These are phyloP conservation scores for Didymellaceae sp. DNA, from an alignment of 2,329 filamentous ascomycete genomes.

Conservation along the genomic window DNA sequence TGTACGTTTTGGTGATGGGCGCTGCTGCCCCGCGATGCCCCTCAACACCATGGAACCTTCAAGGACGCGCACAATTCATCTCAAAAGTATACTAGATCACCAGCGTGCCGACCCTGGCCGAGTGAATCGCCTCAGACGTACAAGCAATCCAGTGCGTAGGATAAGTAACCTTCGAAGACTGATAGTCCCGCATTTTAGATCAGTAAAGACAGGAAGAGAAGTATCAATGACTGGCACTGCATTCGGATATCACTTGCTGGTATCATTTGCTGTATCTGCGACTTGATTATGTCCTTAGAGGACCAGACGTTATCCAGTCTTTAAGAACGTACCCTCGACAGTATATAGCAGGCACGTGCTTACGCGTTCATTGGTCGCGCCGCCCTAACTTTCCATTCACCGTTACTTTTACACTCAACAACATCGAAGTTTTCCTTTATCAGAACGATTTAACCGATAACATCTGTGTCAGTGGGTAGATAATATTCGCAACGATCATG, in stretches of 20 bases:
- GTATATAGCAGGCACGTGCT: slow-evolving; percentile 6
- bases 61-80: not conserved
- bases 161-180: too few relatives aligned
- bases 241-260: too few relatives aligned
- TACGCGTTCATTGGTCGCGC: slow-evolving; percentile 20
- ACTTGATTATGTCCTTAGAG: not conserved
- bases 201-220: too few relatives aligned
- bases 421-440: not conserved
- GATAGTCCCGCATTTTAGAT: too few relatives aligned
- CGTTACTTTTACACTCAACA: slow-evolving; percentile 4
- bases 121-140: too few relatives aligned
- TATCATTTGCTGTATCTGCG: not conserved
- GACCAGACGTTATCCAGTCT: too few relatives aligned
- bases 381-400: slow-evolving; percentile 10
- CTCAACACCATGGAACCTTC: slow-evolving; percentile 12
- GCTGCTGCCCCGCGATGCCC: slow-evolving; percentile 14
- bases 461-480: not conserved
- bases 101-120: too few relatives aligned
- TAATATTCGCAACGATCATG: slow-evolving; percentile 31
- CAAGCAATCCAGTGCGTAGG: too few relatives aligned
- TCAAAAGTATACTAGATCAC: not conserved
- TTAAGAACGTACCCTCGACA: not conserved
- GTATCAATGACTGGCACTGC: too few relatives aligned
- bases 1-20: slow-evolving; percentile 1
- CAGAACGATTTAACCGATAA: not conserved